Base-by-base conservation (phyloP, 2,329 filamentous ascomycete species). In the Verticillium dahliae region DNA sequence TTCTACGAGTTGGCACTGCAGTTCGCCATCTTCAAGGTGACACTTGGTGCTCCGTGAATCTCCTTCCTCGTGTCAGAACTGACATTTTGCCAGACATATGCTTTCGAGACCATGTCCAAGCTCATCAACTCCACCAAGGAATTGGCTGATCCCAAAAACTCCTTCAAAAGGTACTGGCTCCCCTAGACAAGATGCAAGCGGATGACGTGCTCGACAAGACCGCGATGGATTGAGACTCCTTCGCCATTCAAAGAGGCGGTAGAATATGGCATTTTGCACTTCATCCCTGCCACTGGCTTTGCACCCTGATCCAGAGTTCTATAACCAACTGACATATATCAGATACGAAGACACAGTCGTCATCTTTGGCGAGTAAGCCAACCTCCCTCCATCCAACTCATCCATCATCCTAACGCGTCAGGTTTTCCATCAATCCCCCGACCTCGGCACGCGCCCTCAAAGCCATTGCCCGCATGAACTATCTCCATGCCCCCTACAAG, bases 341-440 rank as follows among this genome's bases (percentile, higher is more conserved):
- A 77, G 76, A 68, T 78, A 77, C 57, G 76, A 78, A 58, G 77
- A 80, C 56, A 79, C 76, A 0, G 68, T 70, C 50, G 63, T 74
- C 6, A 65, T 79, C 1, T 78, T 74, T 62, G 63, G 67, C 35
- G 73, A 75, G 75, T 74, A 68, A 66, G 64, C 50, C n/a, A 14
- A 15, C 37, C 10, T 22, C 35, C 70, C 60, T 64, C 65, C 50
- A 60, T 69, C 15, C 72, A 76, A 69, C 75, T 38, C 75, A 75
- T 1, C 18, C 18, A n/a, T 22, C 34, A n/a, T 14, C 7, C 57
- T 58, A 18, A 45, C 38, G 11, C n/a, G 37, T 22, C 57, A 58
- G 57, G 14, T 52, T 52, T 18, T 52, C 45, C 18, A 52, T 52
- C 45, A 52, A 52, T 18, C 45, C 45, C 18, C 45, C 45, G 9